Base-by-base conservation (phyloP, 2,329 filamentous ascomycete species). In the Xylariaceae sp. region DNA sequence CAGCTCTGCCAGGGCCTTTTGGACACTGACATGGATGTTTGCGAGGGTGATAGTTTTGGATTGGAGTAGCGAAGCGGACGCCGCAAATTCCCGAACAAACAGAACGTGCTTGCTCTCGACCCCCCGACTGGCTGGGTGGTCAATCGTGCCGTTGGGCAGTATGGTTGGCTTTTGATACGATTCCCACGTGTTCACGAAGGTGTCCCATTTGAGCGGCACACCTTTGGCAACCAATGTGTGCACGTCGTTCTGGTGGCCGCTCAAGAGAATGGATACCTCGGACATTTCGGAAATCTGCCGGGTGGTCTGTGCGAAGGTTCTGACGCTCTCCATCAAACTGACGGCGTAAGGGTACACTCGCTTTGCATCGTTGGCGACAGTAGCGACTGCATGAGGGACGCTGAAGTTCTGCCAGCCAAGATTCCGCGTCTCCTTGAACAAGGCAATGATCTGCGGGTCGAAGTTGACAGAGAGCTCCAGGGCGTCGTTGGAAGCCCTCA, bases 391-490 rank as follows among this genome's bases (percentile, higher is more conserved):
- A 62, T 98, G 92, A 7, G 94, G 94, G 16, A 98, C 87, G 40
- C 87, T 83, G 61, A 88, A 98, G 50, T 88, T 92, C 46, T 95
- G 81, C 90, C 92, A 98, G 9, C 88, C 81, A 30, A 99, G 69
- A 57, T 98, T 98, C 28, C 94, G 81, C 17, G 94, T 94, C 68
- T 99, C 92, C 59, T 99, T 99, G 74, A 98, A 99, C 8, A 99
- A 70, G 0, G 90, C 89, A 58, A 98, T 98, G 40, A 97, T 87
- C 59, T 98, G 92, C 9, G 86, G 82, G 59, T 99, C 90, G 54
- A 99, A 99, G 64, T 97, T 98, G 60, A 99, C 89, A 9, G 77
- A 78, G 17, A 99, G 73, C 62, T 97, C 90, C 21, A 97, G 69
- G 11, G 81, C 78, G 55, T 95, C 92, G 43, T 90, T 90, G 11